Conservation (phyloP, 2,329 filamentous ascomycete species). For the Acrocalymma vagum region DNA sequence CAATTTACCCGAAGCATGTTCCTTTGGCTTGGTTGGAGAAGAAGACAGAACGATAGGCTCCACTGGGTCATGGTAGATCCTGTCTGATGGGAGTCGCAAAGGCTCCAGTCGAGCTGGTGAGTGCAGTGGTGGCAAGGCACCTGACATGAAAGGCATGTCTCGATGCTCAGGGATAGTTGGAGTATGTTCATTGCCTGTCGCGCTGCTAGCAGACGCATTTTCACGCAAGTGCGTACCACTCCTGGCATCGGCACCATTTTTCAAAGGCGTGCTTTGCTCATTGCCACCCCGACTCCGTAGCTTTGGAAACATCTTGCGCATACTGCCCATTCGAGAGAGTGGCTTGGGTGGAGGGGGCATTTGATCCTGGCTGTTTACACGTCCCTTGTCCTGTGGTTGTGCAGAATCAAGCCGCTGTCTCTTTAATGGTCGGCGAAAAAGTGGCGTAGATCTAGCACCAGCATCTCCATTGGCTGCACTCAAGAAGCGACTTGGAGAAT, state of each 20-base stretch:
- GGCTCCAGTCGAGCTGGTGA: slow-evolving; percentile 7
- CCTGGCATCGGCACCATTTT: neutral
- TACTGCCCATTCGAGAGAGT: slow-evolving; percentile 33
- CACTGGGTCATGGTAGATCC: slow-evolving; percentile 10
- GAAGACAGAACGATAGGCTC: slow-evolving; percentile 29
- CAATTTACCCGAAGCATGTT: slow-evolving; percentile 12
- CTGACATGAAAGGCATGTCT: slow-evolving; percentile 31
- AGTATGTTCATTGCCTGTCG: neutral
- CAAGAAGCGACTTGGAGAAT: slow-evolving; percentile 31
- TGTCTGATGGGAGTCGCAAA: slow-evolving; percentile 7
- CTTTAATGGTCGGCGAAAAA: slow-evolving; percentile 33
- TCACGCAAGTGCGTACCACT: slow-evolving; percentile 16
- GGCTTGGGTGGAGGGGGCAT: slow-evolving; percentile 51
- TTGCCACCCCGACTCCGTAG: slow-evolving; percentile 32
- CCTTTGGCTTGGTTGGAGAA: slow-evolving; percentile 20
- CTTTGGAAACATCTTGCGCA: slow-evolving; percentile 32
- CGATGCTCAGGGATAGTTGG: slow-evolving; percentile 5
- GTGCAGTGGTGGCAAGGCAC: too few species aligned
- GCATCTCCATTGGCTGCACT: slow-evolving; percentile 13
- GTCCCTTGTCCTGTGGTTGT: too few species aligned
- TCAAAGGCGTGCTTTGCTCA: slow-evolving; percentile 10
- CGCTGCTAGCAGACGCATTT: too few species aligned
- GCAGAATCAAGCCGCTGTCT: slow-evolving; percentile 42
- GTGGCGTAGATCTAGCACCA: slow-evolving; percentile 14
- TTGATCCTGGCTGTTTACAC: slow-evolving; percentile 32